Conservation (phyloP, 192 early-diverging fungal species). For the Lobosporangium transversale region DNA sequence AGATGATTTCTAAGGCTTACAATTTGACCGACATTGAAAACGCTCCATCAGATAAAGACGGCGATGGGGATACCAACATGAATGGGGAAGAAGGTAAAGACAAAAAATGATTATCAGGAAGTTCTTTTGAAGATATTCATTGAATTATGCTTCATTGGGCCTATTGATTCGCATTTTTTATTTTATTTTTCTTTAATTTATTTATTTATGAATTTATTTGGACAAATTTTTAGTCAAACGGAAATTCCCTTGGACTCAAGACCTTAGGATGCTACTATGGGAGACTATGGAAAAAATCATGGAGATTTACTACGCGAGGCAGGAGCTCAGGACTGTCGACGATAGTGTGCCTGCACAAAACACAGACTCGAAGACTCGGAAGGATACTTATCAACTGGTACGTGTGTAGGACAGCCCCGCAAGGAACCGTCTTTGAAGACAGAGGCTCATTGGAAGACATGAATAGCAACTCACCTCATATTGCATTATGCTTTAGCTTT, state of each 20-base stretch:
- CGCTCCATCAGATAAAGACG: slow-evolving; percentile 8
- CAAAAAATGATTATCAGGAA: neutral
- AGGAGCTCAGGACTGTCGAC: slow-evolving; percentile 18
- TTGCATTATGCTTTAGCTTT: slow-evolving; percentile 40
- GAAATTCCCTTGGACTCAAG: slow-evolving; percentile 50
- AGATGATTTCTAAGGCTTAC: slow-evolving; percentile 18
- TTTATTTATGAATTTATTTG: neutral
- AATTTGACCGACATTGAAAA: slow-evolving; percentile 4
- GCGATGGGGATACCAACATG: slow-evolving; percentile 31
- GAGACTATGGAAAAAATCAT: slow-evolving; percentile 51
- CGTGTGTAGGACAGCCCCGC: no score
- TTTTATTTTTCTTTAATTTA: neutral
- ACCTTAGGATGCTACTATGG: slow-evolving; percentile 39
- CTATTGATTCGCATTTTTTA: no score
- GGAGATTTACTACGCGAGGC: slow-evolving; percentile 35
- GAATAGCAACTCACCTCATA: neutral
- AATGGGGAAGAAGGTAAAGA: slow-evolving; percentile 29
- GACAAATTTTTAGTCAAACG: slow-evolving; percentile 6
- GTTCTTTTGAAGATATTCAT: neutral
- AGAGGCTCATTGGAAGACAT: no score
- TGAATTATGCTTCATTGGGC: no score
- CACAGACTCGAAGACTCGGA: slow-evolving; percentile 56
- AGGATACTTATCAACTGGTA: slow-evolving; percentile 62
- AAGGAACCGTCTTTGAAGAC: no score
- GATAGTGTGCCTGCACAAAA: slow-evolving; percentile 21